These are phyloP conservation scores for Annulohypoxylon truncatum DNA, from an alignment of 2,329 filamentous ascomycete genomes.

Conservation along the genomic window DNA sequence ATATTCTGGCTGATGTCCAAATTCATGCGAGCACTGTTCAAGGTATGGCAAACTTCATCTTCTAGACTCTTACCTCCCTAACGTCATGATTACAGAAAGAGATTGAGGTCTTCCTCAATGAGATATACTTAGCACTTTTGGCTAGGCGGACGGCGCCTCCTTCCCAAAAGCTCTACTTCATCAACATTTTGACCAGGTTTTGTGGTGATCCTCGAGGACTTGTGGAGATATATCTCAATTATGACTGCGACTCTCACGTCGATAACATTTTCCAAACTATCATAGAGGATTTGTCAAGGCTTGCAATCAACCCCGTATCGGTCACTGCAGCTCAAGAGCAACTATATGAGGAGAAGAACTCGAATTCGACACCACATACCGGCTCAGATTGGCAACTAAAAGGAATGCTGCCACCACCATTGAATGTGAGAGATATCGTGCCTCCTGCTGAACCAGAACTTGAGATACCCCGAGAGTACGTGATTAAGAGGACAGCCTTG, in stretches of 20 bases:
- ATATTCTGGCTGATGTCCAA: constrained; percentile 99
- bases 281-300: constrained; percentile 91
- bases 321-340: constrained; percentile 84
- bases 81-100: constrained; percentile 74
- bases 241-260: constrained; percentile 94
- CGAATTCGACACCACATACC: constrained; percentile 69
- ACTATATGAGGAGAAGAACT: constrained; percentile 82
- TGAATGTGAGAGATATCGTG: constrained; percentile 82
- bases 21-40: constrained; percentile 91
- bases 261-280: constrained; percentile 98
- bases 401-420: constrained; percentile 84
- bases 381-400: constrained; percentile 85
- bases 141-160: constrained; percentile 87
- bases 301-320: constrained; percentile 81
- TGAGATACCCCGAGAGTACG: constrained; percentile 87
- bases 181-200: constrained; percentile 85
- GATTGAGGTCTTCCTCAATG: constrained; percentile 96
- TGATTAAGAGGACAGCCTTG: constrained; percentile 88
- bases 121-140: constrained; percentile 93
- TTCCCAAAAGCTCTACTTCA: constrained; percentile 92
- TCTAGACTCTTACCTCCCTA: constrained; percentile 37
- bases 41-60: constrained; percentile 66
- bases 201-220: constrained; percentile 87
- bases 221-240: constrained; percentile 97
- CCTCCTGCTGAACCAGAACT: constrained; percentile 70